Evolutionary conservation across 2,329 filamentous ascomycete genomes (phyloP).

Genomic region (Fusarium coffeatum): DNA sequence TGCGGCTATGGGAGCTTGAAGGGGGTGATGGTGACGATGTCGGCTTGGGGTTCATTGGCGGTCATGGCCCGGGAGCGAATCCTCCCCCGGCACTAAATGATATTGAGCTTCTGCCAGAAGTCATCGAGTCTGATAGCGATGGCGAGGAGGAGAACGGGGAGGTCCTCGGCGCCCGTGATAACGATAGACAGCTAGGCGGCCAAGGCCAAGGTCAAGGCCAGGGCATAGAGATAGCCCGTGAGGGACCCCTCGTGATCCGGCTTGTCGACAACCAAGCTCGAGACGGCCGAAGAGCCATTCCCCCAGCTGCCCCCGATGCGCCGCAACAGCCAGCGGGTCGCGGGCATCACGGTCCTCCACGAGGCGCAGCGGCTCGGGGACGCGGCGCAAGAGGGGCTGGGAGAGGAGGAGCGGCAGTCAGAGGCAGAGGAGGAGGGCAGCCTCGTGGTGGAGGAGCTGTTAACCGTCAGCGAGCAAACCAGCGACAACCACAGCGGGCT

Average conservation of each 20-base stretch:
- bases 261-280: slow-evolving; percentile 57
- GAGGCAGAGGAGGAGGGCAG: slow-evolving; percentile 46
- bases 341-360: slow-evolving; percentile 41
- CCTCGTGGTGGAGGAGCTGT: slow-evolving; percentile 42
- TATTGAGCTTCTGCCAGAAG: slow-evolving; percentile 37
- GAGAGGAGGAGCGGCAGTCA: slow-evolving; percentile 27
- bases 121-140: slow-evolving; percentile 51
- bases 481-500: slow-evolving; percentile 35
- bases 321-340: slow-evolving; percentile 47
- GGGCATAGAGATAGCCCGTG: slow-evolving; percentile 62
- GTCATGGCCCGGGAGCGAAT: slow-evolving; percentile 40
- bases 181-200: slow-evolving; percentile 45
- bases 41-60: slow-evolving; percentile 59
- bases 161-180: slow-evolving; percentile 39
- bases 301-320: slow-evolving; percentile 48
- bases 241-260: slow-evolving; percentile 67
- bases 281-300: slow-evolving; percentile 45
- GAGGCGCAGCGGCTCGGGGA: slow-evolving; percentile 40
- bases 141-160: slow-evolving; percentile 51
- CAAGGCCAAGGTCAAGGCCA: slow-evolving; percentile 47
- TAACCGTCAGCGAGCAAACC: slow-evolving; percentile 41
- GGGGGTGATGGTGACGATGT: slow-evolving; percentile 76
- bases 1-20: slow-evolving; percentile 90
- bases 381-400: slow-evolving; percentile 38
- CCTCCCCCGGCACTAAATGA: slow-evolving; percentile 27